A percentile compares a stretch with the other conserved stretches of the same genome.
Evolutionary conservation across 768 basidiomycete genomes (phyloP).

Genomic region (Nidularia pulvinata): DNA sequence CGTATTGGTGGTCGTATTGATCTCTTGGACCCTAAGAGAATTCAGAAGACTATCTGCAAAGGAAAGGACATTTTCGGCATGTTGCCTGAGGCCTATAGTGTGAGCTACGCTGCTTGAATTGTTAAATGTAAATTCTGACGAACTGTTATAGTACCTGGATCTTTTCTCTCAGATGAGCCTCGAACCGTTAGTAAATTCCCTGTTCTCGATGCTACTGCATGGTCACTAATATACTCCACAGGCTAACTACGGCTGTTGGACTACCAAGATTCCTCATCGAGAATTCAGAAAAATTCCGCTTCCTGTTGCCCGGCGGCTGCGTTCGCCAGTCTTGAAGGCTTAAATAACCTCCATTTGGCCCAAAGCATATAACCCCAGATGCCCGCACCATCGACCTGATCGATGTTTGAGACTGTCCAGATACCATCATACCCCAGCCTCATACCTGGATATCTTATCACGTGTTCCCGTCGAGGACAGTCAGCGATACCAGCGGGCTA

Average conservation of each 20-base stretch:
- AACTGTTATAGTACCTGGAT: constrained; percentile 42
- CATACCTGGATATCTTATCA: too few relatives aligned
- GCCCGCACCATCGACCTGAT: too few relatives aligned
- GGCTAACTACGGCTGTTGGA: constrained; percentile 45
- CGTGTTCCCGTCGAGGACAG: too few relatives aligned
- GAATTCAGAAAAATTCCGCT: constrained; percentile 46
- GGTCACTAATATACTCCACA: constrained; percentile 6
- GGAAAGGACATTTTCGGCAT: constrained; percentile 67
- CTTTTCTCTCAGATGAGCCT: constrained; percentile 51
- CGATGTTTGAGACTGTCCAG: too few relatives aligned
- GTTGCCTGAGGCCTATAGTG: constrained; percentile 62
- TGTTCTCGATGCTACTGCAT: background rate
- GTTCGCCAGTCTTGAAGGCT: constrained; percentile 19
- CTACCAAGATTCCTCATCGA: constrained; percentile 52
- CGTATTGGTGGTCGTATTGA: constrained; percentile 48
- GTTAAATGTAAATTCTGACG: background rate
- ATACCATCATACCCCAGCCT: too few relatives aligned
- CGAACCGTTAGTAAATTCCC: constrained; percentile 36
- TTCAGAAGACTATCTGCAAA: constrained; percentile 57
- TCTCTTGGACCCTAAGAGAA: constrained; percentile 46
- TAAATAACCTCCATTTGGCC: too few relatives aligned
- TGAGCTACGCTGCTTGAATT: constrained; percentile 20
- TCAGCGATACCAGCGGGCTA: too few relatives aligned
- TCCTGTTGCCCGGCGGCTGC: constrained; percentile 58
- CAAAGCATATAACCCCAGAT: too few relatives aligned